These are phyloP conservation scores for Gossypium lobatum DNA, from an alignment of 441 rosid genomes.

Conservation along the genomic window DNA sequence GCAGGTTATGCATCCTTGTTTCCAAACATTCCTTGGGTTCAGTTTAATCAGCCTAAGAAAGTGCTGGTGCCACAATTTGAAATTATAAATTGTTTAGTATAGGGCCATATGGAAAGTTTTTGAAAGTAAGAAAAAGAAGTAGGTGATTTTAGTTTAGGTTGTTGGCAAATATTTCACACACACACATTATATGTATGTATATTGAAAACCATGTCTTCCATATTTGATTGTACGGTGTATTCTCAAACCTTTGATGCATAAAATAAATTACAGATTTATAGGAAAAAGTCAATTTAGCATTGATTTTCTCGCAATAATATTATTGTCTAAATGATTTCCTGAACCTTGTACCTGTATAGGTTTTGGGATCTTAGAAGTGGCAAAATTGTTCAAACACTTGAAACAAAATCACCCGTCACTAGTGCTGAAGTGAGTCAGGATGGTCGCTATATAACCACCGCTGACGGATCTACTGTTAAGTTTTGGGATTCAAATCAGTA, in stretches of 20 bases:
- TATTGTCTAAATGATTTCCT: neutral
- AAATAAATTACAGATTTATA: neutral
- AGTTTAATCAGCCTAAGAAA: too few species aligned
- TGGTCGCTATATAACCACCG: conserved; percentile 83
- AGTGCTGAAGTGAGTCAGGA: conserved; percentile 94
- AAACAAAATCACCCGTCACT: conserved; percentile 76
- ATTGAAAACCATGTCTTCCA: neutral
- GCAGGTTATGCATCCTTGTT: neutral
- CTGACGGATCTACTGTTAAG: conserved; percentile 79
- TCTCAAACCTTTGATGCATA: neutral
- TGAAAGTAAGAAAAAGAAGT: neutral
- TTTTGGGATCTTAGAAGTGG: conserved; percentile 88
- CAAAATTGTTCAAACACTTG: conserved; percentile 68
- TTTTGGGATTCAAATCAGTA: conserved; percentile 97
- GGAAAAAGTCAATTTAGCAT: neutral
- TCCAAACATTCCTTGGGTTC: too few species aligned
- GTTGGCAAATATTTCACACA: neutral
- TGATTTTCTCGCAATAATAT: neutral
- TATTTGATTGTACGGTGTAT: neutral
- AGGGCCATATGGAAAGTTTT: neutral
- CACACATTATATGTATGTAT: neutral
- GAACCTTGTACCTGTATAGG: conserved; percentile 3
- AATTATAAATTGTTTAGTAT: neutral
- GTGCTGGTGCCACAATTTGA: neutral
- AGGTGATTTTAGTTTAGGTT: neutral